Evolutionary conservation across 2,329 filamentous ascomycete genomes (phyloP).

Genomic region (Zymoseptoria crescenta): DNA sequence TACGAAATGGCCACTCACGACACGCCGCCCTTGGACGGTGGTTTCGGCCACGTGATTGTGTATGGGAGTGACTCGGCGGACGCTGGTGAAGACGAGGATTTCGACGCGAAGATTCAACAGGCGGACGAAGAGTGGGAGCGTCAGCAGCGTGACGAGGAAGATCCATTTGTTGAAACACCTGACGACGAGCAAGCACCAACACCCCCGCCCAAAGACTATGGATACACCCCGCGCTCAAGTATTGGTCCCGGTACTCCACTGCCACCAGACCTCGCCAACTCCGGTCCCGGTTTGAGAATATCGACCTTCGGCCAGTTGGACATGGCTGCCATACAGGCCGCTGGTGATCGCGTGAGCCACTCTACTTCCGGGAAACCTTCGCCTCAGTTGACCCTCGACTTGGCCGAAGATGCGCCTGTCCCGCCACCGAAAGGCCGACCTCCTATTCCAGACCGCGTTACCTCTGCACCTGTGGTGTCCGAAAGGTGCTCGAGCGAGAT

Average conservation of each 20-base stretch:
- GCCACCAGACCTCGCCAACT: conserved; percentile 11
- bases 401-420: conserved; percentile 34
- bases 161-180: conserved; percentile 12
- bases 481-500: conserved; percentile 25
- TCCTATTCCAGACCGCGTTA: conserved; percentile 16
- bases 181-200: conserved; percentile 32
- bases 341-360: conserved; percentile 13
- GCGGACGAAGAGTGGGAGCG: conserved; percentile 28
- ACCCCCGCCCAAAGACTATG: conserved; percentile 37
- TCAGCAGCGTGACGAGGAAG: conserved; percentile 21
- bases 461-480: conserved; percentile 13
- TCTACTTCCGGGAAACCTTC: conserved; percentile 1
- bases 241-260: conserved; percentile 20
- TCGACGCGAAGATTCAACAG: conserved; percentile 24
- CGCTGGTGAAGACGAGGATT: conserved; percentile 23
- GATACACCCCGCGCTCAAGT: conserved; percentile 30
- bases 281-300: conserved; percentile 21
- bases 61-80: conserved; percentile 15
- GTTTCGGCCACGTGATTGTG: conserved; percentile 26
- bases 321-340: conserved; percentile 32
- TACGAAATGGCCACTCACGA: conserved; percentile 28
- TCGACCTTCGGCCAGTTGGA: conserved; percentile 26
- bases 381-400: neutral
- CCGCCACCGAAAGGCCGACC: conserved; percentile 31
- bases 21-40: conserved; percentile 23